phyloP scores from a whole-genome alignment of 2,329 filamentous ascomycete genomes.

The Penicillium sp. region DNA sequence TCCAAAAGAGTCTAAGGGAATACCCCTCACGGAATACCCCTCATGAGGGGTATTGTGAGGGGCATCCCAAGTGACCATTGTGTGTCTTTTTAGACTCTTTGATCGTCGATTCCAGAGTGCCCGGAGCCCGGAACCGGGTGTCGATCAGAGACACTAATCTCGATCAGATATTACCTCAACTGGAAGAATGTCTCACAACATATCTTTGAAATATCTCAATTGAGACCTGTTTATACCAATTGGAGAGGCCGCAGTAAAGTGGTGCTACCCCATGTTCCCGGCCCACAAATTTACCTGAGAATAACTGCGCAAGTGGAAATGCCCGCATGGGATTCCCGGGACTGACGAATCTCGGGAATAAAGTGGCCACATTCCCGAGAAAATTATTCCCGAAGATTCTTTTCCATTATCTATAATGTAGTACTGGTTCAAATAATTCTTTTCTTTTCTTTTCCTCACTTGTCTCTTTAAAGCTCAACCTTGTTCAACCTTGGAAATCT shows the following conservation, averaged over 20 bases:
- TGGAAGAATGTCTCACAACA: neutral
- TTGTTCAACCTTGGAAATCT: neutral
- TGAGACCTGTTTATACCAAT: neutral
- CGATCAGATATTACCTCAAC: neutral
- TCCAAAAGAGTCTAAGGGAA: neutral
- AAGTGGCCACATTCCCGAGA: constrained; percentile 21
- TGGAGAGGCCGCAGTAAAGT: neutral
- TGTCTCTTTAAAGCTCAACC: neutral
- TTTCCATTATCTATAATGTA: constrained; percentile 22
- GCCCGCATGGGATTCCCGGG: constrained; percentile 19
- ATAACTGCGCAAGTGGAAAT: constrained; percentile 7
- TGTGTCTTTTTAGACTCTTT: neutral
- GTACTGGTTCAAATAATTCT: constrained; percentile 17
- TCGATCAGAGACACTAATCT: neutral
- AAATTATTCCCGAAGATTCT: constrained; percentile 24
- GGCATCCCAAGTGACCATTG: neutral
- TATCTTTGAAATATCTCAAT: neutral
- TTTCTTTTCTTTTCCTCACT: neutral
- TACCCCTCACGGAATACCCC: neutral
- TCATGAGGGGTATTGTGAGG: constrained; percentile 1
- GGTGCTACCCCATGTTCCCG: constrained; percentile 6
- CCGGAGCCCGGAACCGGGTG: neutral
- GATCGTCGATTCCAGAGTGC: neutral
- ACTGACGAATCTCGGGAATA: constrained; percentile 24
- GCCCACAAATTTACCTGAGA: constrained; percentile 24